Evolutionary conservation across 305 asterid species (phyloP).

Genomic region (Fraxinus ornus): DNA sequence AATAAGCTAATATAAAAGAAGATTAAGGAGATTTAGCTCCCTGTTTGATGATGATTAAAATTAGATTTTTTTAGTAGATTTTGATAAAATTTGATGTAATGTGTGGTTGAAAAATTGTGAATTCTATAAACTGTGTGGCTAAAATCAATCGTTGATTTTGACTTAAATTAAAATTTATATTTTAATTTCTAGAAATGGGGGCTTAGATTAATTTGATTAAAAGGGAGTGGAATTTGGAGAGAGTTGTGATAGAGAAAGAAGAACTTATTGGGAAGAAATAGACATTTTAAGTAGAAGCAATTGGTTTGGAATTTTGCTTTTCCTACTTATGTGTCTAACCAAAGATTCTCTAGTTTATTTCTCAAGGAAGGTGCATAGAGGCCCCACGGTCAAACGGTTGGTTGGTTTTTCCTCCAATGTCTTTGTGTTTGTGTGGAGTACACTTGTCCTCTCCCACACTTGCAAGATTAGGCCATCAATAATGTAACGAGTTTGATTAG

Average conservation of each 20-base stretch:
- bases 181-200: too few relatives aligned
- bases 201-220: neutral
- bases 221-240: constrained; percentile 7
- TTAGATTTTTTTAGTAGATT: too few relatives aligned
- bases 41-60: too few relatives aligned
- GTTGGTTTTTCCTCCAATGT: constrained; percentile 43
- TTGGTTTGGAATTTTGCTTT: constrained; percentile 36
- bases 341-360: constrained; percentile 31
- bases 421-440: constrained; percentile 27
- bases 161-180: too few relatives aligned
- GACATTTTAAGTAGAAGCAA: constrained; percentile 34
- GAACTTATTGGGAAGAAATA: constrained; percentile 22
- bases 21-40: neutral
- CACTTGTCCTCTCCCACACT: constrained; percentile 4
- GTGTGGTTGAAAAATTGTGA: too few relatives aligned
- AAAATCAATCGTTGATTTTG: too few relatives aligned
- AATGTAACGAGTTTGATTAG: neutral
- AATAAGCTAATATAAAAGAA: constrained; percentile 7
- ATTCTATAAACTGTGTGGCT: too few relatives aligned
- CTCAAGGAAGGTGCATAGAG: constrained; percentile 11
- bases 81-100: too few relatives aligned
- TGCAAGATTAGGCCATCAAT: neutral
- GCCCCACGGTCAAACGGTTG: constrained; percentile 56
- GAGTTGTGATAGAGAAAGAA: constrained; percentile 21
- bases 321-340: constrained; percentile 17